Percentiles rank a stretch among this genome's conserved stretches.
Evolutionary conservation across 1,284 basidiomycete genomes (phyloP).

Genomic region (Trametes versicolor): DNA sequence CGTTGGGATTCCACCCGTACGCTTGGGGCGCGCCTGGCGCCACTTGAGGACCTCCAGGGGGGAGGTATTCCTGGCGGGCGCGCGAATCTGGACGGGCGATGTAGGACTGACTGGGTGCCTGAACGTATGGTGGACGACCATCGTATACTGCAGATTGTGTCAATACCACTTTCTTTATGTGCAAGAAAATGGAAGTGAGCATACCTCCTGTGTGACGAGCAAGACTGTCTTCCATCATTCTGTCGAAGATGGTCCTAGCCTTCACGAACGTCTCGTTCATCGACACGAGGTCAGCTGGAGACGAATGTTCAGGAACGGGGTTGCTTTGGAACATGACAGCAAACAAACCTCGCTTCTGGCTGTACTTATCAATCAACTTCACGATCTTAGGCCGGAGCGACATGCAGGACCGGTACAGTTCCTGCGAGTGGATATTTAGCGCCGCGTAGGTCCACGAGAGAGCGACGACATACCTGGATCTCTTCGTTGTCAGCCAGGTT

Average conservation of each 20-base stretch:
- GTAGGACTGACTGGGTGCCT: slow-evolving; percentile 39
- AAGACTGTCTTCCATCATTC: slow-evolving; percentile 92
- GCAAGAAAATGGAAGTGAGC: not conserved
- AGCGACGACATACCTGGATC: slow-evolving; percentile 74
- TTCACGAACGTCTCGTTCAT: slow-evolving; percentile 93
- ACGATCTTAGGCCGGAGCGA: slow-evolving; percentile 93
- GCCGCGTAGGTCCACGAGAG: too few species aligned
- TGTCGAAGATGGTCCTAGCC: slow-evolving; percentile 85
- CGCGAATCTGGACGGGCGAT: slow-evolving; percentile 43
- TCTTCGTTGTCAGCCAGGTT: slow-evolving; percentile 95
- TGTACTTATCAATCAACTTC: slow-evolving; percentile 97
- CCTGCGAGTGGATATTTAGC: too few species aligned
- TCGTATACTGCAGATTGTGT: slow-evolving; percentile 40
- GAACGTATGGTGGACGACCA: slow-evolving; percentile 40
- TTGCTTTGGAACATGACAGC: too few species aligned
- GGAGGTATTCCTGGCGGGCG: slow-evolving; percentile 34
- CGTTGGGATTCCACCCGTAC: slow-evolving; percentile 52
- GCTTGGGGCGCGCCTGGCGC: slow-evolving; percentile 46
- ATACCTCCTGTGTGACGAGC: slow-evolving; percentile 76
- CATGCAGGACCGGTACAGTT: slow-evolving; percentile 92
- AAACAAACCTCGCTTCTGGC: slow-evolving; percentile 84
- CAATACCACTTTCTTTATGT: slow-evolving; percentile 3
- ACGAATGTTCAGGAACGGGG: slow-evolving; percentile 18
- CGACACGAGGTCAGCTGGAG: slow-evolving; percentile 80
- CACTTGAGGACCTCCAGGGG: slow-evolving; percentile 43